Conservation (phyloP, 2,329 filamentous ascomycete genomes). For the Zymoseptoria passerinii region DNA sequence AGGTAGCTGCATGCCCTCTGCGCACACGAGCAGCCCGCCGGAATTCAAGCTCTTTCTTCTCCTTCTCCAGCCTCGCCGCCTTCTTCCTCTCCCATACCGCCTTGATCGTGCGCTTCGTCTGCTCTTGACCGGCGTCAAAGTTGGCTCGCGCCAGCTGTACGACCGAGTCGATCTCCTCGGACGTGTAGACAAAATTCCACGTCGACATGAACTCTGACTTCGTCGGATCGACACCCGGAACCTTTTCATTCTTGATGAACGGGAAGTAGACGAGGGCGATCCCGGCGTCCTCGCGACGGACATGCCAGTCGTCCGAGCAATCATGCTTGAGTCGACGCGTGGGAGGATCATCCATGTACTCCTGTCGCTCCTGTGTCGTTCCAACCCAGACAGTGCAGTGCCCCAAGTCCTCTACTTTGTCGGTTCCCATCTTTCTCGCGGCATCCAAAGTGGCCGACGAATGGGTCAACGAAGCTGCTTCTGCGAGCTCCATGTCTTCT, state of each 20-base stretch:
- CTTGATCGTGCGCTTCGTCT: conserved; percentile 67
- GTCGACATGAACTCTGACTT: conserved; percentile 82
- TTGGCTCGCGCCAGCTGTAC: conserved; percentile 77
- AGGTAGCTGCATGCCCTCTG: conserved; percentile 13
- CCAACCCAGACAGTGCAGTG: conserved; percentile 97
- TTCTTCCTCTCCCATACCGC: conserved; percentile 94
- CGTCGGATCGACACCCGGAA: conserved; percentile 73
- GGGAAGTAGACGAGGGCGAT: conserved; percentile 88
- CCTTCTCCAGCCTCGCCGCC: conserved; percentile 50
- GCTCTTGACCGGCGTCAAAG: conserved; percentile 71
- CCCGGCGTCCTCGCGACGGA: conserved; percentile 70
- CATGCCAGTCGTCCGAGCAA: conserved; percentile 51
- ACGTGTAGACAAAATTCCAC: conserved; percentile 96
- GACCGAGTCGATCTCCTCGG: conserved; percentile 79
- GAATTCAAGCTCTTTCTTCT: conserved; percentile 33
- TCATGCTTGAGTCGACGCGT: conserved; percentile 9
- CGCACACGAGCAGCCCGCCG: conserved; percentile 6
- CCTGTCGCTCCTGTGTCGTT: conserved; percentile 55
- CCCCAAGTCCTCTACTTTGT: conserved; percentile 49
- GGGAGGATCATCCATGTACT: conserved; percentile 22
- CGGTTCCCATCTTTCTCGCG: conserved; percentile 10
- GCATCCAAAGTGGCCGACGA: conserved; percentile 13
- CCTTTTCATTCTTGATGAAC: conserved; percentile 71
- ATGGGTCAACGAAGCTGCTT: conserved; percentile 23
- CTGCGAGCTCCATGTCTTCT: conserved; percentile 53